These are phyloP conservation scores for Penicillium samsonianum DNA, from an alignment of 495 filamentous ascomycete species.

Conservation along the genomic window DNA sequence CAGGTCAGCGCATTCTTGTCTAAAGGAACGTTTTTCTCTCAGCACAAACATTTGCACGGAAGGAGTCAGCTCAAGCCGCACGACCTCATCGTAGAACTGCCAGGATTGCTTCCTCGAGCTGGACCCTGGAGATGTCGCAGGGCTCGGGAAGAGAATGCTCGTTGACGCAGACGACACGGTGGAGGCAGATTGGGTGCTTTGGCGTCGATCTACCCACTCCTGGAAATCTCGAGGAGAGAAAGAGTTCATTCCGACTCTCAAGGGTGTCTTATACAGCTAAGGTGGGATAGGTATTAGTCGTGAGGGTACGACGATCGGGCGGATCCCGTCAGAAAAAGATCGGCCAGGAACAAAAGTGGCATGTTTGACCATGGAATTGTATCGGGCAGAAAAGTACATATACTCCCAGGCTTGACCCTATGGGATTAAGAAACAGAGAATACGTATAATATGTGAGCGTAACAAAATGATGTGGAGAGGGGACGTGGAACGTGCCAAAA, in stretches of 20 bases:
- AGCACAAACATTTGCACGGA: conserved; percentile 43
- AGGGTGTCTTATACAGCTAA: background rate
- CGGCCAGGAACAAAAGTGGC: conserved; percentile 18
- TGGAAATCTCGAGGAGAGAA: conserved; percentile 30
- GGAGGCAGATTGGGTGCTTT: conserved; percentile 43
- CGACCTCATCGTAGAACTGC: conserved; percentile 40
- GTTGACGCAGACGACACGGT: conserved; percentile 43
- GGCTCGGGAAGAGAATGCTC: conserved; percentile 38
- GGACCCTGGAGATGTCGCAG: conserved; percentile 36
- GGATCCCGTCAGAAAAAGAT: conserved; percentile 25
- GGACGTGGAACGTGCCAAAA: conserved; percentile 37
- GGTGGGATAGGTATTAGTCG: conserved; percentile 7
- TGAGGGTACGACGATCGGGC: conserved; percentile 19
- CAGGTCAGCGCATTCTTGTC: background rate
- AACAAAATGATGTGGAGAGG: conserved; percentile 21
- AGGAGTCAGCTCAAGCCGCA: conserved; percentile 39
- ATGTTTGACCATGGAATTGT: conserved; percentile 8
- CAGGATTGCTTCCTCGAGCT: conserved; percentile 38
- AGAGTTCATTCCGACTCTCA: conserved; percentile 29
- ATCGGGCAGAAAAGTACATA: background rate
- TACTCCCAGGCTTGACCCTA: background rate
- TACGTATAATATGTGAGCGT: background rate
- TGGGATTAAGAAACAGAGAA: background rate
- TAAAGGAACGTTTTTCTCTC: too few species aligned
- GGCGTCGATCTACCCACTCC: conserved; percentile 42